Conservation (phyloP, 2,329 filamentous ascomycete genomes). For the Ascochyta pisi region DNA sequence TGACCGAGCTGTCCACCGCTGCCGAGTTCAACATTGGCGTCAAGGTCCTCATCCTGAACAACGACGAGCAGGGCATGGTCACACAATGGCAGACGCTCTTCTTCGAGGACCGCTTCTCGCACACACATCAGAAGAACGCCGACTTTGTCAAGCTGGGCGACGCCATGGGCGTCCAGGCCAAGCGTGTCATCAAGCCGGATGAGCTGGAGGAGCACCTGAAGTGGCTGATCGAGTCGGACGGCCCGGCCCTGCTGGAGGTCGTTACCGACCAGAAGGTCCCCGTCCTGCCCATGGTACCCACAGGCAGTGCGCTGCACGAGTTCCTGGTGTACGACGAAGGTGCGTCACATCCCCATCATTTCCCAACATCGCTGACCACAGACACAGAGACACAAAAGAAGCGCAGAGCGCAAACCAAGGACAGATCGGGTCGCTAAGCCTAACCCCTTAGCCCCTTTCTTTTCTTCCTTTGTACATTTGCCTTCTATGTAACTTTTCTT, state of each 20-base stretch:
- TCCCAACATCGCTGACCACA: slow-evolving; percentile 15
- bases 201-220: slow-evolving; percentile 79
- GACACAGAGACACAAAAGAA: slow-evolving; percentile 31
- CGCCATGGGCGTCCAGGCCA: slow-evolving; percentile 84
- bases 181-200: slow-evolving; percentile 73
- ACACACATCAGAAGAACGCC: slow-evolving; percentile 95
- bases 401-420: slow-evolving; percentile 41
- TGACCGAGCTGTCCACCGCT: slow-evolving; percentile 92
- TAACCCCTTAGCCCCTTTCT: neutral
- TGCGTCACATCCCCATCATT: slow-evolving; percentile 51
- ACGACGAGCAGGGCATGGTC: slow-evolving; percentile 98
- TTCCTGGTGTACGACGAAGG: slow-evolving; percentile 87
- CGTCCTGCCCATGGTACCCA: slow-evolving; percentile 97
- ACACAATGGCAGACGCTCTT: slow-evolving; percentile 99
- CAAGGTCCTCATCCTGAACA: slow-evolving; percentile 95
- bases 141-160: slow-evolving; percentile 93
- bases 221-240: slow-evolving; percentile 85
- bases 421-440: slow-evolving; percentile 36
- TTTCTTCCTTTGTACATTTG: slow-evolving; percentile 17
- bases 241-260: slow-evolving; percentile 92
- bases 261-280: slow-evolving; percentile 89
- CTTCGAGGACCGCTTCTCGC: slow-evolving; percentile 90
- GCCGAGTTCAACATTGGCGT: slow-evolving; percentile 96
- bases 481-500: slow-evolving; percentile 29
- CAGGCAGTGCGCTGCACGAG: slow-evolving; percentile 85